Evolutionary conservation across 257 asterid species (phyloP).

Genomic region (Solanum pennellii): DNA sequence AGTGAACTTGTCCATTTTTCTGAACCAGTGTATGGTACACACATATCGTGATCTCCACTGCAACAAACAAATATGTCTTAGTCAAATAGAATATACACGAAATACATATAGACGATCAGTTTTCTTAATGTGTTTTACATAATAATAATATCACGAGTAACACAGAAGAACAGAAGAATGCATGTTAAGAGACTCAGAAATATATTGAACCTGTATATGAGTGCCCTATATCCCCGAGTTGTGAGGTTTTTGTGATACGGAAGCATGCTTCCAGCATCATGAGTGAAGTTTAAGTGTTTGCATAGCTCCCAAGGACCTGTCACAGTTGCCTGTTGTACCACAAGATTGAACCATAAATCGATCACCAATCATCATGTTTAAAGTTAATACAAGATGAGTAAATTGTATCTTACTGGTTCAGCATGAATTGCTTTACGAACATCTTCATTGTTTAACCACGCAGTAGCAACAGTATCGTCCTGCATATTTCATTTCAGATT

Average conservation of each 20-base stretch:
- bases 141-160: not conserved
- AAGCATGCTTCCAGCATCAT: conserved; percentile 94
- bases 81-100: not conserved
- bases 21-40: conserved; percentile 86
- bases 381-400: not conserved
- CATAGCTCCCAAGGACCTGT: conserved; percentile 63
- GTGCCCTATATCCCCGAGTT: conserved; percentile 65
- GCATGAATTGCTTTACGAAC: conserved; percentile 90
- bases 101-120: not conserved
- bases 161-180: not conserved
- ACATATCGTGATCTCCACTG: conserved; percentile 99
- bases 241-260: conserved; percentile 83
- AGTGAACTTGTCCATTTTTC: conserved; percentile 84
- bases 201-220: conserved; percentile 49
- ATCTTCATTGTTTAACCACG: conserved; percentile 69
- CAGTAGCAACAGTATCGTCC: conserved; percentile 73
- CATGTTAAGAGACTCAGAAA: not conserved
- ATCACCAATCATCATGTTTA: not conserved
- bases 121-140: not conserved
- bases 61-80: not conserved
- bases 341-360: not conserved
- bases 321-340: conserved; percentile 30
- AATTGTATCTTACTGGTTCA: conserved; percentile 44
- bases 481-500: conserved; percentile 13
- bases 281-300: conserved; percentile 29